A percentile compares a stretch with the other conserved stretches of the same genome.
Evolutionary conservation across 2,329 filamentous ascomycete species (phyloP).

Genomic region (Polytolypa hystricis): DNA sequence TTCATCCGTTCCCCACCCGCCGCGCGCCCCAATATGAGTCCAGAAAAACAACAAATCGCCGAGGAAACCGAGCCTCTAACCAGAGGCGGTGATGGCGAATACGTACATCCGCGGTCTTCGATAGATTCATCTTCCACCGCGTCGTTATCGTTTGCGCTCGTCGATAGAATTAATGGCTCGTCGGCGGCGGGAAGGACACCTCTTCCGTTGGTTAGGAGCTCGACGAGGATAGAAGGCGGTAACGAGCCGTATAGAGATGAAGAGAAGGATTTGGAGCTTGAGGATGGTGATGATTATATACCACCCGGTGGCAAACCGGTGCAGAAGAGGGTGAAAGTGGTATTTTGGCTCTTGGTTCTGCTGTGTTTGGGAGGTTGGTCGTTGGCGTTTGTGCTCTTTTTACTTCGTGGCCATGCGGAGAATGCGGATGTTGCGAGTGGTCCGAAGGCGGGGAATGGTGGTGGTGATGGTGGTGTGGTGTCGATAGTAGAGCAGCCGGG

Average conservation of each 20-base stretch:
- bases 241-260: conserved; percentile 19
- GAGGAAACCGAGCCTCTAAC: conserved; percentile 13
- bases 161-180: conserved; percentile 7
- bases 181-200: not conserved
- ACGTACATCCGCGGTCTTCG: conserved; percentile 7
- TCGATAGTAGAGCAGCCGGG: not conserved
- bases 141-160: conserved; percentile 11
- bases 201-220: not conserved
- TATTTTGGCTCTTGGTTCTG: conserved; percentile 31
- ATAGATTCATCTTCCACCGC: conserved; percentile 14
- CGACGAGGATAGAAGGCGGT: not conserved
- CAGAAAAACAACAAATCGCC: conserved; percentile 7
- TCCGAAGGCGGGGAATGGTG: conserved; percentile 9
- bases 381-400: conserved; percentile 34
- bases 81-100: conserved; percentile 3
- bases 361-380: conserved; percentile 36
- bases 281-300: conserved; percentile 19
- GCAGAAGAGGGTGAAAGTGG: conserved; percentile 17
- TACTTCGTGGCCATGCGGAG: conserved; percentile 25
- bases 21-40: conserved; percentile 7
- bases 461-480: not conserved
- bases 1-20: too few relatives aligned
- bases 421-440: conserved; percentile 18
- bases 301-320: conserved; percentile 7
- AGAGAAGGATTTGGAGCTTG: conserved; percentile 17